Evolutionary conservation across 768 basidiomycete species (phyloP).

Genomic region (Coprinopsis cinerea): DNA sequence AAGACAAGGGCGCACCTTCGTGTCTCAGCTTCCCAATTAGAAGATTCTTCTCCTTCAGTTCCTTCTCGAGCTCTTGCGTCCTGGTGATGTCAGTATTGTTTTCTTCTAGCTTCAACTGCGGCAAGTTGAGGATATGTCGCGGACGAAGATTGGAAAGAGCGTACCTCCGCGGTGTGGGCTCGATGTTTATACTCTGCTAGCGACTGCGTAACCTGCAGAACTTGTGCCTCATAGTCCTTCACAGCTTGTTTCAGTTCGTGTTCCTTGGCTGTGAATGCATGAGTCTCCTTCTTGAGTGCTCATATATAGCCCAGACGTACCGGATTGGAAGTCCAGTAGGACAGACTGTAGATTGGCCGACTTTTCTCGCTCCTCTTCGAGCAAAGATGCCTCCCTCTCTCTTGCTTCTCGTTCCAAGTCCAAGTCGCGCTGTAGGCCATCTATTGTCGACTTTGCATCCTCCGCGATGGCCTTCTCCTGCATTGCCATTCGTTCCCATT

Average conservation of each 20-base stretch:
- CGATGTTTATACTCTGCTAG: slow-evolving; percentile 90
- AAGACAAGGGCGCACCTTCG: slow-evolving; percentile 55
- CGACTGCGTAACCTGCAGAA: slow-evolving; percentile 62
- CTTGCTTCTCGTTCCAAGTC: slow-evolving; percentile 59
- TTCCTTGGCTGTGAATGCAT: slow-evolving; percentile 65
- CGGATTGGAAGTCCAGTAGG: slow-evolving; percentile 89
- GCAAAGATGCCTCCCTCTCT: slow-evolving; percentile 46
- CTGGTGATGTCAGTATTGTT: slow-evolving; percentile 57
- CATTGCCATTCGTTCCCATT: slow-evolving; percentile 45
- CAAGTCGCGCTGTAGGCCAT: slow-evolving; percentile 55
- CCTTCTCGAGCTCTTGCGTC: slow-evolving; percentile 74
- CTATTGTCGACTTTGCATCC: slow-evolving; percentile 53
- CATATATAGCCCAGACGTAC: slow-evolving; percentile 37
- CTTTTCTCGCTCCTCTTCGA: slow-evolving; percentile 68
- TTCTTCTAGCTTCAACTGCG: slow-evolving; percentile 73
- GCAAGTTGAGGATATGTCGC: slow-evolving; percentile 4
- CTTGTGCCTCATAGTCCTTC: slow-evolving; percentile 72
- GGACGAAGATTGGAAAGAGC: slow-evolving; percentile 13
- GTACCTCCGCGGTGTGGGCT: slow-evolving; percentile 81
- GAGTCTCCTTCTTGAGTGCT: background rate
- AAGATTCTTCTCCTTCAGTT: slow-evolving; percentile 93
- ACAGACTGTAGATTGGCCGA: slow-evolving; percentile 85
- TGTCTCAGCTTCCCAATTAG: slow-evolving; percentile 93
- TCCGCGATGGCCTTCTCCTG: slow-evolving; percentile 70
- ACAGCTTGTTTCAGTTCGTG: slow-evolving; percentile 84